Evolutionary conservation across 768 basidiomycete genomes (phyloP).

Genomic region (Cyathus striatus): DNA sequence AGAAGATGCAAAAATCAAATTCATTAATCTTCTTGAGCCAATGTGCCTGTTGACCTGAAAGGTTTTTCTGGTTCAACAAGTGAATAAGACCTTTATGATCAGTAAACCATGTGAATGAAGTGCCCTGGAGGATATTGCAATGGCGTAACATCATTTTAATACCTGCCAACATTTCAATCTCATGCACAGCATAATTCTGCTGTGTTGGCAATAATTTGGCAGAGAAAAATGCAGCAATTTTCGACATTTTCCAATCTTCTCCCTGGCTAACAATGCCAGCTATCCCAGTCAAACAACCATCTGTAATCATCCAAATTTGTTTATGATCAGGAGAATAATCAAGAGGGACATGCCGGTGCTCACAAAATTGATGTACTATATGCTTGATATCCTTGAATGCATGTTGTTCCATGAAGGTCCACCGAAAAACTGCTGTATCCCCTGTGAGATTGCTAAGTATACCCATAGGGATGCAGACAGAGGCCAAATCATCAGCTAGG

Average conservation of each 20-base stretch:
- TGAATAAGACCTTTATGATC: slow-evolving; percentile 29
- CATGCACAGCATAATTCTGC: slow-evolving; percentile 29
- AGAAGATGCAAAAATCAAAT: slow-evolving; percentile 27
- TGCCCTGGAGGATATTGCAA: slow-evolving; percentile 10
- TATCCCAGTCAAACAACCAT: neutral
- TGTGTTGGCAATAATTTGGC: slow-evolving; percentile 15
- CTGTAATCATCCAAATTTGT: neutral
- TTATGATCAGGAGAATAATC: neutral
- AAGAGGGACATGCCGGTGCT: neutral
- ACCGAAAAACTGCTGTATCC: neutral
- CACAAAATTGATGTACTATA: neutral
- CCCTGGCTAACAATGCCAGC: neutral
- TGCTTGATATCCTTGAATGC: neutral
- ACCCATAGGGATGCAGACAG: slow-evolving; percentile 23
- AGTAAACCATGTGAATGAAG: slow-evolving; percentile 18
- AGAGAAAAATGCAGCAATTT: slow-evolving; percentile 7
- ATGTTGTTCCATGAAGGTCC: neutral
- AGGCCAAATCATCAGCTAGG: slow-evolving; percentile 17
- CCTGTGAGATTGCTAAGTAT: neutral
- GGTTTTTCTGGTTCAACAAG: slow-evolving; percentile 22
- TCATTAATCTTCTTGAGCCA: slow-evolving; percentile 29
- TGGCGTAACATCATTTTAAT: slow-evolving; percentile 21
- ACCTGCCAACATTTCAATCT: slow-evolving; percentile 31
- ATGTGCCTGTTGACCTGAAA: slow-evolving; percentile 19
- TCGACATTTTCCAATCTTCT: neutral